Base-by-base conservation (phyloP, 139 green algal species). In the Picochlorum sp. region DNA sequence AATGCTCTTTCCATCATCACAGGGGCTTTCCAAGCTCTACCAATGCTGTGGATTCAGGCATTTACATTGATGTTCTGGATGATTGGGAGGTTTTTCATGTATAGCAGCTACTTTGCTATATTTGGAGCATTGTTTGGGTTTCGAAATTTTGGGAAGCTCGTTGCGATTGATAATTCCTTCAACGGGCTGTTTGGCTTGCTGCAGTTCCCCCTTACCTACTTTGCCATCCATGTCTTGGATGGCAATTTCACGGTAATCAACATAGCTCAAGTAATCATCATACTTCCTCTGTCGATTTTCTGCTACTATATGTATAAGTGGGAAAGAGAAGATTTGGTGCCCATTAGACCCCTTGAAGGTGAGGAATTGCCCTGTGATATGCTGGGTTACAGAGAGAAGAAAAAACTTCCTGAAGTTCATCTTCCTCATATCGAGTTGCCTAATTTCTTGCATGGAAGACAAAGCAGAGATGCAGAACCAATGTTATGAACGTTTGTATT, bases 91-190 rank as follows among this genome's bases (percentile, higher is more conserved):
- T 85, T 80, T 69, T 82, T 85, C 61, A 73, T 85, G 67, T 85
- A 85, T 61, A 74, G 70, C 63, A 77, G 66, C 34, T 85, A 85
- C 52, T 85, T 77, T 68, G 65, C 79, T 57, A 85, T 85, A 54
- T 85, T 85, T 49, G 79, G 79, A 11, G 75, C 69, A 8, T 64
- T 85, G 6, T 85, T 85, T 54, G 79, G 79, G 3, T 80, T 82
- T 57, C 66, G 57, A 11, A 84, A 85, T 55, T 85, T 85, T 51
- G 79, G 79, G 9, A 60, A 62, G 21, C 73, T 85, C 47, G 76
- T 85, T 24, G 79, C 77, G n/a, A 73, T 82, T 7, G 79, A 85
- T 68, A 85, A 85, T 70, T 74, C 68, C 5, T 65, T 84, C 56
- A 85, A 85, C 52, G 75, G 79, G 37, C 51, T 85, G 11, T 62